These are phyloP conservation scores for Cicer pinnatifidum DNA, from an alignment of 306 rosid genomes.

Conservation along the genomic window DNA sequence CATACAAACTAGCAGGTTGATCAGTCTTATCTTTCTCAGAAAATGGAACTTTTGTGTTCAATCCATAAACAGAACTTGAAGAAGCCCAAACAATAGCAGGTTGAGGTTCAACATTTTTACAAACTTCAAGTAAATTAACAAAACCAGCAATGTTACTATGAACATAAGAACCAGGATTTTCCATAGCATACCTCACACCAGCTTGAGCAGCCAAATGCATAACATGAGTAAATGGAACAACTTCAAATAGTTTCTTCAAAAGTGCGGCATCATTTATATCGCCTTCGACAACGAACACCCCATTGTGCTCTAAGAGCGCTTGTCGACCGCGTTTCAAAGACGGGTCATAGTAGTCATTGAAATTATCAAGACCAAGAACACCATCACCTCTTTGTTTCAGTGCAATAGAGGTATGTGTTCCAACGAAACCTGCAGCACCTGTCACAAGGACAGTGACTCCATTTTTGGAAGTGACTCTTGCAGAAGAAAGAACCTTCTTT, in stretches of 20 bases:
- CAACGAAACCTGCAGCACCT: conserved; percentile 21
- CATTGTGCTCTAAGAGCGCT: not conserved
- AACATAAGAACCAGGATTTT: conserved; percentile 32
- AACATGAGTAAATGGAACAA: conserved; percentile 23
- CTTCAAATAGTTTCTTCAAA: conserved; percentile 1
- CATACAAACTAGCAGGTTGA: conserved; percentile 32
- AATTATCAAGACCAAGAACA: conserved; percentile 25
- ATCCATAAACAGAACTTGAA: conserved; percentile 32
- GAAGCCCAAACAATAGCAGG: conserved; percentile 29
- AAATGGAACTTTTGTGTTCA: conserved; percentile 21
- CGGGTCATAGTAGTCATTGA: conserved; percentile 35
- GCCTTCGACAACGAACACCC: conserved; percentile 20
- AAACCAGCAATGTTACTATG: conserved; percentile 34
- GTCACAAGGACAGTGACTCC: conserved; percentile 15
- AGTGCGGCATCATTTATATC: conserved; percentile 8
- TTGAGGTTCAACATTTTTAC: conserved; percentile 5
- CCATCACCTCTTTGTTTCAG: conserved; percentile 11
- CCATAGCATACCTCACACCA: conserved; percentile 36
- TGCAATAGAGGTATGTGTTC: conserved; percentile 15
- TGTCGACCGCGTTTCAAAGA: conserved; percentile 3
- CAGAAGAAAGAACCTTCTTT: not conserved
- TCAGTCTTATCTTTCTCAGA: conserved; percentile 28
- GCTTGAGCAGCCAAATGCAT: conserved; percentile 36
- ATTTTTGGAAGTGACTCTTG: not conserved
- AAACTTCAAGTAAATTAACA: conserved; percentile 27